A percentile compares a stretch with the other conserved stretches of the same genome.
phyloP scores from a whole-genome alignment of 371 early-diverging fungal species.

The Haplosporangium sp. region DNA sequence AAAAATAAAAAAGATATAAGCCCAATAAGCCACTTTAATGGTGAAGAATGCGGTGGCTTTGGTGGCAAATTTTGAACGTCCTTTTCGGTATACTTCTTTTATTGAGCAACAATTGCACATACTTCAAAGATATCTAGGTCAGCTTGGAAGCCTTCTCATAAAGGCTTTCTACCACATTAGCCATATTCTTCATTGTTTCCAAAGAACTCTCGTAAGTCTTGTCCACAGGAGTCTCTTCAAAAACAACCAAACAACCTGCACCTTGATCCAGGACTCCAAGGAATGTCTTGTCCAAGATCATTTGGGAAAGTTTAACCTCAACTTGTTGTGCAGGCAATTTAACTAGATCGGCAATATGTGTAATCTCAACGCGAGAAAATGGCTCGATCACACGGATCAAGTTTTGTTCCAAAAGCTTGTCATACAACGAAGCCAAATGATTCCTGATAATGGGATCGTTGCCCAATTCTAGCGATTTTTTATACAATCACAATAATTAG shows the following conservation, averaged over 20 bases:
- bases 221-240: constrained; percentile 90
- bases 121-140: constrained; percentile 16
- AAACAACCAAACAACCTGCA: constrained; percentile 93
- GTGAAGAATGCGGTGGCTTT: neutral
- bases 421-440: constrained; percentile 93
- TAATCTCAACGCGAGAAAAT: constrained; percentile 96
- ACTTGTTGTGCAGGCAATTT: constrained; percentile 92
- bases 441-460: constrained; percentile 93
- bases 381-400: constrained; percentile 98
- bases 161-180: constrained; percentile 93
- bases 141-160: constrained; percentile 84
- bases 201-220: constrained; percentile 93
- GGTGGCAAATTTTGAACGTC: too few relatives aligned
- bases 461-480: constrained; percentile 72
- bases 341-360: constrained; percentile 94
- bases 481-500: neutral
- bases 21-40: neutral
- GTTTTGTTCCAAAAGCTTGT: constrained; percentile 97
- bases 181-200: constrained; percentile 95
- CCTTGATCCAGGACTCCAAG: constrained; percentile 98
- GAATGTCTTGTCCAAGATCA: constrained; percentile 98
- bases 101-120: neutral
- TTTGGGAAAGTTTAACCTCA: constrained; percentile 96
- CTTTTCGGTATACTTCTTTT: neutral
- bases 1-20: neutral